Evolutionary conservation across 345 rosid species (phyloP).

Genomic region (Iberis pinnata): DNA sequence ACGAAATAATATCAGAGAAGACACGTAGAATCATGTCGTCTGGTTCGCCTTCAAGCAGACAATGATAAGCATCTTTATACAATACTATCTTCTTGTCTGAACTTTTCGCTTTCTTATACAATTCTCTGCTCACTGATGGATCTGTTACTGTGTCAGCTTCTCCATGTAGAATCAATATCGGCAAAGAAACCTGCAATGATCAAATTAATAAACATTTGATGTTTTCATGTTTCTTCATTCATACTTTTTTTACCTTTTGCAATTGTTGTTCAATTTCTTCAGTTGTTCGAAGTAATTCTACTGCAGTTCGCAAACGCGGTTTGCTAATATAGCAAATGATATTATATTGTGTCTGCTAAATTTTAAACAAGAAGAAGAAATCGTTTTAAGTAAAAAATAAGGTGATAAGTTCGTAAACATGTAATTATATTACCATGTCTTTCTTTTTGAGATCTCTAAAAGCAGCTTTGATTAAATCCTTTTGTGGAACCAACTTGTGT

Average conservation of each 20-base stretch:
- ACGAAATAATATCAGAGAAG: too few relatives aligned
- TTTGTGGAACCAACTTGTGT: constrained; percentile 80
- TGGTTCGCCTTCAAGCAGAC: constrained; percentile 85
- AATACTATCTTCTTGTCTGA: constrained; percentile 64
- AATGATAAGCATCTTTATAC: constrained; percentile 60
- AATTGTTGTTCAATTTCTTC: constrained; percentile 60
- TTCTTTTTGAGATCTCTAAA: constrained; percentile 61
- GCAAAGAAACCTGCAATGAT: constrained; percentile 57
- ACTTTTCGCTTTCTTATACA: constrained; percentile 69
- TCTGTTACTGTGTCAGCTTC: constrained; percentile 78
- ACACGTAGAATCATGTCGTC: constrained; percentile 71
- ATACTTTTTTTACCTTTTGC: constrained; percentile 38
- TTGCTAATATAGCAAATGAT: constrained; percentile 70
- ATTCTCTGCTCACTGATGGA: constrained; percentile 78
- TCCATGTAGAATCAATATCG: constrained; percentile 78
- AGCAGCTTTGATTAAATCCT: constrained; percentile 76
- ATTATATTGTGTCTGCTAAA: constrained; percentile 68
- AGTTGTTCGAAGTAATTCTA: constrained; percentile 71
- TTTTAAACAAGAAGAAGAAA: background rate
- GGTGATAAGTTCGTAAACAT: background rate
- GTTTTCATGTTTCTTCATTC: background rate
- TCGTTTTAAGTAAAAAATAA: background rate
- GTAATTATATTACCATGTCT: constrained; percentile 36
- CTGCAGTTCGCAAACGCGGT: constrained; percentile 67
- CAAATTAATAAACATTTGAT: background rate